Conservation (phyloP, 2,329 filamentous ascomycete genomes). For the Monilinia vaccinii-corymbosi region DNA sequence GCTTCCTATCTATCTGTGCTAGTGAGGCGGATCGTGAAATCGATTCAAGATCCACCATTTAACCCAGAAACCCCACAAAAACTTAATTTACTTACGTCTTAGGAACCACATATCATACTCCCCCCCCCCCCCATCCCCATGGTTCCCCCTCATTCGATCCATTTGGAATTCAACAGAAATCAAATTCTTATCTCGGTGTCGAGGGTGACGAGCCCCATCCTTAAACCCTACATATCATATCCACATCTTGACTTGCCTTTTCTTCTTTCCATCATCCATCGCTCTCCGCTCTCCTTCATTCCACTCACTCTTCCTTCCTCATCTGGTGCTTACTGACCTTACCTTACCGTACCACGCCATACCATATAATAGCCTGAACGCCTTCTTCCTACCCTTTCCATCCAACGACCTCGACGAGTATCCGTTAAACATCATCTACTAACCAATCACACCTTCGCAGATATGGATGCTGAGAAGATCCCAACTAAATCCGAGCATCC, state of each 20-base stretch:
- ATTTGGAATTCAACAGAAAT: slow-evolving; percentile 6
- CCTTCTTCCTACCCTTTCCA: background rate
- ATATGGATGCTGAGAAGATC: background rate
- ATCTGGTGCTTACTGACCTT: background rate
- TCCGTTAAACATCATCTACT: background rate
- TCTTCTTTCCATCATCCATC: background rate
- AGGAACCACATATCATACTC: slow-evolving; percentile 1
- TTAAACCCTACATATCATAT: slow-evolving; percentile 1
- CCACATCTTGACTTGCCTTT: background rate
- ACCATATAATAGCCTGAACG: background rate
- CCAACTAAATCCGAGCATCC: background rate
- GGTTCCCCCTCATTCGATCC: background rate
- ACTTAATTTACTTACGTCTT: slow-evolving; percentile 3
- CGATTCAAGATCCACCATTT: too few species aligned
- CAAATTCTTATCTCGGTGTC: slow-evolving; percentile 7
- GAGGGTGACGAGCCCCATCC: background rate
- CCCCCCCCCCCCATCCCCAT: background rate
- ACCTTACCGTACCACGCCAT: too few species aligned
- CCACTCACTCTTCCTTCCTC: background rate
- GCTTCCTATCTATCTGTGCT: background rate
- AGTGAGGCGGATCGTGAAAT: too few species aligned
- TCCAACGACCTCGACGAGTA: background rate
- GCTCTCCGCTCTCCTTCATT: background rate
- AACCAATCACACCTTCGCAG: background rate
- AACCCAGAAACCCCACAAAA: background rate